Evolutionary conservation across 2,329 filamentous ascomycete species (phyloP).

Genomic region (Fusarium torulosum): DNA sequence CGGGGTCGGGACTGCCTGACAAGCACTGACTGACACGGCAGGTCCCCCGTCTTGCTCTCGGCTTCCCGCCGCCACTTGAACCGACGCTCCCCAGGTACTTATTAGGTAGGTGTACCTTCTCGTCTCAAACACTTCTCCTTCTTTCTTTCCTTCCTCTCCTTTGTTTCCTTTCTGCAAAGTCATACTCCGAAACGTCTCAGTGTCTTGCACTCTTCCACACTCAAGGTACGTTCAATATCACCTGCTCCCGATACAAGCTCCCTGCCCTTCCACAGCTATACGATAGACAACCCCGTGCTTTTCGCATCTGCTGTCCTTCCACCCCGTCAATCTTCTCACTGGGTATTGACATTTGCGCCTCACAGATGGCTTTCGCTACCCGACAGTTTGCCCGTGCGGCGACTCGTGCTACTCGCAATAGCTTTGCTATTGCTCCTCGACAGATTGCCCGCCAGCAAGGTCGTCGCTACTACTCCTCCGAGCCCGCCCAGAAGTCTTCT

Average conservation of each 20-base stretch:
- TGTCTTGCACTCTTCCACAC: conserved; percentile 14
- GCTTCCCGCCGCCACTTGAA: conserved; percentile 35
- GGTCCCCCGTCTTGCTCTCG: conserved; percentile 28
- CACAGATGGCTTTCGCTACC: conserved; percentile 58
- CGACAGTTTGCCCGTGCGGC: conserved; percentile 70
- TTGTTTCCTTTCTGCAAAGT: conserved; percentile 22
- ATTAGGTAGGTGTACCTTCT: conserved; percentile 26
- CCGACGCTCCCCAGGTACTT: conserved; percentile 31
- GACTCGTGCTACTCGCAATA: conserved; percentile 68
- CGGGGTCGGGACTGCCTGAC: conserved; percentile 18
- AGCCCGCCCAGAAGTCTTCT: conserved; percentile 66
- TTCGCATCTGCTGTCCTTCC: background rate
- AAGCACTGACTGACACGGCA: conserved; percentile 30
- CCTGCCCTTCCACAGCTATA: background rate
- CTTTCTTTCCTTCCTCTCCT: conserved; percentile 12
- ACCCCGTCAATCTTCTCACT: background rate
- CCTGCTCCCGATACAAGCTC: conserved; percentile 1
- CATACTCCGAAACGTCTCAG: conserved; percentile 20
- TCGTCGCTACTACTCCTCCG: conserved; percentile 84
- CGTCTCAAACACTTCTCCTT: conserved; percentile 7
- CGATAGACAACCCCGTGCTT: background rate
- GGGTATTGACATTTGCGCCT: conserved; percentile 20
- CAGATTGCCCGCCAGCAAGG: conserved; percentile 79
- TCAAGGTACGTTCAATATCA: conserved; percentile 38
- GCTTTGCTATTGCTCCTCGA: conserved; percentile 70